Conservation (phyloP, 148 eudicot genomes). For the Camellia granthamiana region DNA sequence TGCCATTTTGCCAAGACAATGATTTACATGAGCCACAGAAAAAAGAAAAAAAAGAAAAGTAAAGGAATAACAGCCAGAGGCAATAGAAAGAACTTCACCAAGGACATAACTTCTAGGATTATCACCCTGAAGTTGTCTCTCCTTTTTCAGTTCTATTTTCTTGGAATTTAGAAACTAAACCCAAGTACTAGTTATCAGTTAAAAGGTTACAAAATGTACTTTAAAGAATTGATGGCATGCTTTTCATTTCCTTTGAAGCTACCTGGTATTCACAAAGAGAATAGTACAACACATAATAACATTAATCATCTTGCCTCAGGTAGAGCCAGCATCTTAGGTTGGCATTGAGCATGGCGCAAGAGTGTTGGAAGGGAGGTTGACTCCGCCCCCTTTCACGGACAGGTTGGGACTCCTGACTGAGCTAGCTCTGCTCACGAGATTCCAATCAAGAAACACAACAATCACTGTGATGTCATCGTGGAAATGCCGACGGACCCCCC, state of each 20-base stretch:
- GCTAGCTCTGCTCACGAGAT: slow-evolving; percentile 70
- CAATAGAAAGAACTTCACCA: background rate
- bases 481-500: slow-evolving; percentile 88
- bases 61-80: background rate
- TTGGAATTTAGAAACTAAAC: slow-evolving; percentile 22
- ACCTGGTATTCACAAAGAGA: slow-evolving; percentile 37
- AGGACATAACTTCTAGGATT: slow-evolving; percentile 10
- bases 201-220: slow-evolving; percentile 26
- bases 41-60: background rate
- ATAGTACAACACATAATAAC: slow-evolving; percentile 15
- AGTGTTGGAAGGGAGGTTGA: slow-evolving; percentile 41
- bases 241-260: slow-evolving; percentile 25
- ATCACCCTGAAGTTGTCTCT: background rate
- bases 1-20: background rate
- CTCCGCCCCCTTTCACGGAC: slow-evolving; percentile 56
- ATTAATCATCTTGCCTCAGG: background rate
- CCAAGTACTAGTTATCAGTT: slow-evolving; percentile 21
- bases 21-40: slow-evolving; percentile 6
- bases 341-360: slow-evolving; percentile 41
- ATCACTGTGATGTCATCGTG: slow-evolving; percentile 88
- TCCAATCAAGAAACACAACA: slow-evolving; percentile 69
- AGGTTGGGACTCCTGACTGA: slow-evolving; percentile 43
- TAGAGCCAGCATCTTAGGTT: slow-evolving; percentile 4
- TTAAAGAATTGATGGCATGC: slow-evolving; percentile 22
- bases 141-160: slow-evolving; percentile 16